These are phyloP conservation scores for Penstemon davidsonii DNA, from an alignment of 257 asterid species.

Conservation along the genomic window DNA sequence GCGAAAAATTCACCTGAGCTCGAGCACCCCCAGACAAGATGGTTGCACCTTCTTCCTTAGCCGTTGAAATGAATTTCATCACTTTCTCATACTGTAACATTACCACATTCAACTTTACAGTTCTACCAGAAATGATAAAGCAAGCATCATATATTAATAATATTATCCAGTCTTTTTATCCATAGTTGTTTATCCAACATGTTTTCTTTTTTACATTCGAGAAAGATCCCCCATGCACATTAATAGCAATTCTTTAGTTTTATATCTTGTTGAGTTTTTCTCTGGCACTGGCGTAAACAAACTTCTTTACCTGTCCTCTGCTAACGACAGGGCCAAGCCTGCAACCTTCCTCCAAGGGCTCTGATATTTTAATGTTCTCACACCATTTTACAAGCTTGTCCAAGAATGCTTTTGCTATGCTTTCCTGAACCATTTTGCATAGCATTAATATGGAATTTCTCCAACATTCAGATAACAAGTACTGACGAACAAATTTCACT, in stretches of 20 bases:
- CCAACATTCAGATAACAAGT: no score
- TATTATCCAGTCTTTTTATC: no score
- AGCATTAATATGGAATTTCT: not conserved
- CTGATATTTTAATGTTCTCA: conserved; percentile 54
- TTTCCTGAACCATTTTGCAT: conserved; percentile 43
- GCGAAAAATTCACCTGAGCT: conserved; percentile 45
- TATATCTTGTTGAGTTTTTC: not conserved
- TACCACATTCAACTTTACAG: not conserved
- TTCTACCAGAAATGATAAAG: no score
- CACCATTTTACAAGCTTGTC: conserved; percentile 64
- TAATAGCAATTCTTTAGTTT: no score
- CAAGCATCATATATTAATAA: no score
- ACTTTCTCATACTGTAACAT: conserved; percentile 60
- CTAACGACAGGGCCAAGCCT: conserved; percentile 71
- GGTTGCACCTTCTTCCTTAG: conserved; percentile 76
- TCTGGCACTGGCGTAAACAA: not conserved
- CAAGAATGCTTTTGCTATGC: conserved; percentile 57
- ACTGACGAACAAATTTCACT: no score
- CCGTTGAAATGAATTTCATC: conserved; percentile 58
- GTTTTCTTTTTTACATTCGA: no score
- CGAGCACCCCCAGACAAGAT: conserved; percentile 64
- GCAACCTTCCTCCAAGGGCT: conserved; percentile 72
- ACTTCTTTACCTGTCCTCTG: conserved; percentile 37
- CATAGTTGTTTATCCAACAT: no score
- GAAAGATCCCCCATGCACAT: no score